Conservation (phyloP, 2,329 filamentous ascomycete species). For the Elsinoe australis region DNA sequence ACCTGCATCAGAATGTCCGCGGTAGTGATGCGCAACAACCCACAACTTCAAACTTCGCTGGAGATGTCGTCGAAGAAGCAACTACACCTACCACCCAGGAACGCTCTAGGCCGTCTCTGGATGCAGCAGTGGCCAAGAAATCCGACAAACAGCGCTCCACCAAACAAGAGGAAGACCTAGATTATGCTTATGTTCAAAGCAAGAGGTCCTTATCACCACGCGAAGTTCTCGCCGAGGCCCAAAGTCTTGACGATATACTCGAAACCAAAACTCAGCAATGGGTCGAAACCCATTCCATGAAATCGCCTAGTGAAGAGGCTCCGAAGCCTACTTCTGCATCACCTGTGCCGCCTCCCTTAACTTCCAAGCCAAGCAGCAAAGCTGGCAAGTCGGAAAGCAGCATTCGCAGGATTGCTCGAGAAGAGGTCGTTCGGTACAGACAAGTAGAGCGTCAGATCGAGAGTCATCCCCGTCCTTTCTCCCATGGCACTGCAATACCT, state of each 20-base stretch:
- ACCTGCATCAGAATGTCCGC: conserved; percentile 11
- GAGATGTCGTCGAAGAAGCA: not conserved
- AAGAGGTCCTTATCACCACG: conserved; percentile 4
- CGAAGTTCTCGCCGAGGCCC: conserved; percentile 3
- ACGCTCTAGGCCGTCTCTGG: too few relatives aligned
- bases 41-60: not conserved
- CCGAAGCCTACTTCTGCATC: not conserved
- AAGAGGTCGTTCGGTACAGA: conserved; percentile 30
- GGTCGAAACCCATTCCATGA: conserved; percentile 3
- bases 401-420: conserved; percentile 27
- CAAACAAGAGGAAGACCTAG: not conserved
- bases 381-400: conserved; percentile 13
- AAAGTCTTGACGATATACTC: conserved; percentile 3
- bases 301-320: too few relatives aligned
- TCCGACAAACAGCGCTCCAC: not conserved
- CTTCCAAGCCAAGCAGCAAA: not conserved
- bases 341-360: not conserved
- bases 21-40: not conserved
- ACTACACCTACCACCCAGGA: not conserved
- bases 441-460: conserved; percentile 30
- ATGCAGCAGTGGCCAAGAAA: not conserved
- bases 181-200: conserved; percentile 1
- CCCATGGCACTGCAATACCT: conserved; percentile 25
- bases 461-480: conserved; percentile 26
- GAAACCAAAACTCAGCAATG: conserved; percentile 11